Conservation (phyloP, 164 flowering plant genomes). For the Echeveria elegans region DNA sequence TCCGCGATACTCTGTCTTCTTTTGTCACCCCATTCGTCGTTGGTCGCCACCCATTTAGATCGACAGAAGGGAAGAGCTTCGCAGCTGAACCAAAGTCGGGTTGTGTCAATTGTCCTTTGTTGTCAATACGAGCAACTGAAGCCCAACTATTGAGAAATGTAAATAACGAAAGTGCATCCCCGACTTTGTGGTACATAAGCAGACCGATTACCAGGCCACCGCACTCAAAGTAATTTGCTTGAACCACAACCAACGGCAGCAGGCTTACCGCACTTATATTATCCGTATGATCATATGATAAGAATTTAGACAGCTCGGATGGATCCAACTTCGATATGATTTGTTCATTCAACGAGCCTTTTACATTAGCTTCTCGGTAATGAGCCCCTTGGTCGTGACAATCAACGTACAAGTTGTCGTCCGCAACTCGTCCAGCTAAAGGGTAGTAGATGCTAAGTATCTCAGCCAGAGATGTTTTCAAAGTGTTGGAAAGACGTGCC, state of each 20-base stretch:
- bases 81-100: too few relatives aligned
- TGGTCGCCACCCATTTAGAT: too few relatives aligned
- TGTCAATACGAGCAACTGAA: background rate
- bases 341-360: background rate
- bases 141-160: background rate
- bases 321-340: background rate
- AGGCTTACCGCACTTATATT: background rate
- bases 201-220: background rate
- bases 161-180: background rate
- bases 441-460: background rate
- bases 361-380: background rate
- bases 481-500: background rate
- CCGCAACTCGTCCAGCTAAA: background rate
- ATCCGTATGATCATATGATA: background rate
- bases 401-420: background rate
- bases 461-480: background rate
- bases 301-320: background rate
- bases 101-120: too few relatives aligned
- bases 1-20: background rate
- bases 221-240: background rate
- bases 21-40: too few relatives aligned
- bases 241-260: background rate
- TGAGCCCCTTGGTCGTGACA: background rate
- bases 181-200: background rate
- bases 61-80: too few relatives aligned